Base-by-base conservation (phyloP, 257 asterid species). In the Linderniella brevidens region DNA sequence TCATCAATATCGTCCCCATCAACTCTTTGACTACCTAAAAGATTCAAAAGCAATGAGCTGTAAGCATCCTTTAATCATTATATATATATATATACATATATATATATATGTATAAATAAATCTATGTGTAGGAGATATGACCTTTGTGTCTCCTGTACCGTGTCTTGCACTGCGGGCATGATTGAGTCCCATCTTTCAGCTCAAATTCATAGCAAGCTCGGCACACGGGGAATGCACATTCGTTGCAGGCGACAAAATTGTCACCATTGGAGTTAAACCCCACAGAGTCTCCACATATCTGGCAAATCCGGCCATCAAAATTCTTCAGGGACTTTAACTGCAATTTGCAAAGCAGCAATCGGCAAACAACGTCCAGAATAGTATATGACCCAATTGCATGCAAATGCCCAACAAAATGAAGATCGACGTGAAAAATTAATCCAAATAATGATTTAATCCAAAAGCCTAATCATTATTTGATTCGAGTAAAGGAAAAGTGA, bases 131-230 rank as follows among this genome's bases (percentile, higher is more conserved):
- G 15, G 0, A 7, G 37, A n/a, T 25, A 25, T 45, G 17, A 76
- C 93, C 93, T 72, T 67, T 77, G 50, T 67, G 80, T 55, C 92
- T 69, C 70, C 63, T 80, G 78, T 80, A 80, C 68, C 83, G 64
- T 41, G 87, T 76, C 65, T 80, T 80, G 74, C 92, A 80, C 45
- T 80, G 87, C 20, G 88, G 92, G 50, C 92, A 80, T 2, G 73
- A 55, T 62, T 77, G 86, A 56, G 64, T 77, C 52, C 87, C 92
- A 58, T 80, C 87, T 77, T 71, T 80, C 10, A 83, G 62, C 59
- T 77, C 92, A 35, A 76, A 80, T 64, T 80, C 92, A 52, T 80
- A 80, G 61, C 92, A 80, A 64, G 81, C 71, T 54, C 87, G 78
- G 68, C 92, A 80, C 4, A 25, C 32, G 32, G 87, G 92, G 70